A percentile compares a stretch with the other conserved stretches of the same genome.
Conservation (phyloP, 805 yeast genomes). For the Candida caryicola region DNA sequence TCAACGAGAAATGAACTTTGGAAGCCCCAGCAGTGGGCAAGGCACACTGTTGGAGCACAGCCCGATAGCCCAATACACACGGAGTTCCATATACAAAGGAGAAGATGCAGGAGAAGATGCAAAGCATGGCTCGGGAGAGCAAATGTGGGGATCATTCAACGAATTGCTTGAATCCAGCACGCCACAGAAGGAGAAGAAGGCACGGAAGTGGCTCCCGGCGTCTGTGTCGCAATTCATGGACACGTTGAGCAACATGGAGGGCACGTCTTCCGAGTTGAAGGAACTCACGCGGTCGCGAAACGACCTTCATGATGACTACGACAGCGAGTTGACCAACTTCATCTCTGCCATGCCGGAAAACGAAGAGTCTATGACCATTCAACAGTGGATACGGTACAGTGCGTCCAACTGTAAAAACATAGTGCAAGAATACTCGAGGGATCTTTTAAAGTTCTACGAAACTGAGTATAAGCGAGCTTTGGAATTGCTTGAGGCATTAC, state of each 20-base stretch:
- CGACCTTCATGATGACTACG: constrained; percentile 57
- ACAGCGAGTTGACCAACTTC: constrained; percentile 62
- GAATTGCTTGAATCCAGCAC: constrained; percentile 16
- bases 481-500: constrained; percentile 33
- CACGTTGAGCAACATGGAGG: constrained; percentile 27
- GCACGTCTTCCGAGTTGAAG: constrained; percentile 33
- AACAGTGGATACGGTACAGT: constrained; percentile 61
- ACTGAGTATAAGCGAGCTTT: constrained; percentile 53
- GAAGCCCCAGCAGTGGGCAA: neutral
- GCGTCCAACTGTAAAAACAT: constrained; percentile 53
- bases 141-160: constrained; percentile 10
- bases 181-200: constrained; percentile 8
- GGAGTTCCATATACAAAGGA: constrained; percentile 4
- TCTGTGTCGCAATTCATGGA: constrained; percentile 13
- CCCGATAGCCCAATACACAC: constrained; percentile 10
- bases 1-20: neutral
- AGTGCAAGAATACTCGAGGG: constrained; percentile 44
- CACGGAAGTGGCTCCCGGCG: constrained; percentile 10
- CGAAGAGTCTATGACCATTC: constrained; percentile 67
- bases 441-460: constrained; percentile 47
- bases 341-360: constrained; percentile 67
- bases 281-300: constrained; percentile 34
- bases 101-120: neutral
- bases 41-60: constrained; percentile 3
- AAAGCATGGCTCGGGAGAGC: neutral